Base-by-base conservation (phyloP, 306 rosid species). In the Myrica gale region DNA sequence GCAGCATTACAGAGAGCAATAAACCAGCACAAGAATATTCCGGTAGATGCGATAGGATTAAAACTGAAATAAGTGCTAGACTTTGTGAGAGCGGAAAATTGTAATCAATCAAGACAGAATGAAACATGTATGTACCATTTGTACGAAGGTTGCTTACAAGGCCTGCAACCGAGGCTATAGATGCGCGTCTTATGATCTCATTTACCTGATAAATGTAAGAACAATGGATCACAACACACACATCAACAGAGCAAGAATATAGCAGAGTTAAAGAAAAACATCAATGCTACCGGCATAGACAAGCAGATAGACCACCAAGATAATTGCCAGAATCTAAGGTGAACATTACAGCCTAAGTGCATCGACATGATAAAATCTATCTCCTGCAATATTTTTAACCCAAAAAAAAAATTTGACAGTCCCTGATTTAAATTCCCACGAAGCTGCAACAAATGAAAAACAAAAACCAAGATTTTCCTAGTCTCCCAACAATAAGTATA, bases 131-230 rank as follows among this genome's bases (percentile, higher is more conserved):
- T 57, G 77, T 87, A 92, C 97, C 97, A 68, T 86, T 88, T 84
- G 95, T 84, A 17, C 98, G 97, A 77, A 92, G 87, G 79, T 85
- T 86, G 83, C 92, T 89, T 61, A 94, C 45, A 77, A 94, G 90
- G 71, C 95, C 76, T 32, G 96, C 83, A 63, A 88, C 92, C 63
- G 92, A 88, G 74, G 92, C 84, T 74, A 85, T n/a, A 46, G 95
- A 82, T 65, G 93, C 74, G 80, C 86, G 90, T 80, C 98, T 89
- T 80, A 88, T 76, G 84, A 92, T 82, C 76, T 92, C 93, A 68
- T 86, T 87, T 63, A 92, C 82, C 98, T 90, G 88, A 72, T 68
- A 78, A 86, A 58, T 78, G 82, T 82, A 76, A 69, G 5, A 70
- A 51, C 43, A 72, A 74, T 57, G 50, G 65, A 71, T 74, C 58